Base-by-base conservation (phyloP, 345 rosid genomes). In the Citrus reticulata region DNA sequence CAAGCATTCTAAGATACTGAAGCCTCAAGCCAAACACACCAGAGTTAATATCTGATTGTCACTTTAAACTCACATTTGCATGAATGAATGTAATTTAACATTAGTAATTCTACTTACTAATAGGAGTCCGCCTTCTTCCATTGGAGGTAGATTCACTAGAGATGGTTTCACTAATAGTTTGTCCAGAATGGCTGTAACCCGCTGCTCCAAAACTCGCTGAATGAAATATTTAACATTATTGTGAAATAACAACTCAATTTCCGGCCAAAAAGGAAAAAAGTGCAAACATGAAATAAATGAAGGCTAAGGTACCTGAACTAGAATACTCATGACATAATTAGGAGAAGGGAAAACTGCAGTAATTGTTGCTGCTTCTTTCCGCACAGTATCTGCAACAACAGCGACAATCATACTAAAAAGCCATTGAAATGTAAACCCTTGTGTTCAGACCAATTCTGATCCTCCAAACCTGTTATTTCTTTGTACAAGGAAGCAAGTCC, bases 331-430 rank as follows among this genome's bases (percentile, higher is more conserved):
- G 73, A 97, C 98, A 77, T 97, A 95, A 87, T 90, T 97, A 80
- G 99, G 98, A 81, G 98, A 91, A 46, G 99, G 99, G 85, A 94
- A 97, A 81, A 97, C 98, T 54, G 98, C 97, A 79, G 84, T 94
- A 76, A 97, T 94, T 76, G 97, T 97, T n/a, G 98, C 98, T 69
- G 98, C 97, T 86, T 97, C 99, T 88, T 97, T 93, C 58, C 97
- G 95, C 73, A 97, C 98, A 73, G 98, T 94, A 80, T 94, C 99
- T 97, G 90, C 78, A 74, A 74, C 73, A 77, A 49, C 84, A 54
- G 71, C 65, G 71, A 83, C 81, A 74, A 42, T 39, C 9, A 57
- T 68, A 75, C 66, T 37, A 84, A 13, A 82, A 46, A 57, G 54
- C 80, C 55, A 81, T 34, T 68, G 70, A 80, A 62, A 32, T 68